Percentiles rank a stretch among this genome's conserved stretches.
phyloP scores from a whole-genome alignment of 257 asterid genomes.

The Jacaranda copaia region DNA sequence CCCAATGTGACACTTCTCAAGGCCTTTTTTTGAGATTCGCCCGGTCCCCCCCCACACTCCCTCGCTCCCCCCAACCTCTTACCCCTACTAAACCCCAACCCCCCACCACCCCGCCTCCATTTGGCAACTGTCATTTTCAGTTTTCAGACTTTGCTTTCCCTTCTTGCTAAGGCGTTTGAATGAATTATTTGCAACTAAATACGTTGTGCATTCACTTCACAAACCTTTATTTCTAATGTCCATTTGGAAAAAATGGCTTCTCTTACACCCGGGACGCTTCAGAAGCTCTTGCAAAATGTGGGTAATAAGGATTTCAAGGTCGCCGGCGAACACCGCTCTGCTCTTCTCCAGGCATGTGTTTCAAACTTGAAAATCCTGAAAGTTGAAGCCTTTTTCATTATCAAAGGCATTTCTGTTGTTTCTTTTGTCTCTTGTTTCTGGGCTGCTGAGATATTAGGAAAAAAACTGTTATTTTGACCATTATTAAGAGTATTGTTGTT shows the following conservation, averaged over 20 bases:
- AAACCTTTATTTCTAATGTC: not conserved
- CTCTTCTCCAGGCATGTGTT: conserved; percentile 79
- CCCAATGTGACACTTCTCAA: conserved; percentile 29
- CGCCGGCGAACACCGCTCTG: conserved; percentile 92
- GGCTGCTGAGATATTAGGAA: not conserved
- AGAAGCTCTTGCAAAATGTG: conserved; percentile 73
- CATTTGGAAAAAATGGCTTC: conserved; percentile 62
- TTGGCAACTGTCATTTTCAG: not conserved
- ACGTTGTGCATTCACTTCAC: not conserved
- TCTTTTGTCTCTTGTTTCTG: not conserved
- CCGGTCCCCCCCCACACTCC: conserved; percentile 11
- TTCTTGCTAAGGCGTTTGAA: not conserved
- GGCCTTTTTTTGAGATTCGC: conserved; percentile 57
- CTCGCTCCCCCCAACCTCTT: too few relatives aligned
- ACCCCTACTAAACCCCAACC: too few relatives aligned
- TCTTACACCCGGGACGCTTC: conserved; percentile 75
- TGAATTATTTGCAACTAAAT: conserved; percentile 9
- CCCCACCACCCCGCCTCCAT: not conserved
- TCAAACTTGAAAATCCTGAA: not conserved
- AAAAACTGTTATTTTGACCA: not conserved
- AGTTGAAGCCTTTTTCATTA: not conserved
- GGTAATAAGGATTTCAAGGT: conserved; percentile 74
- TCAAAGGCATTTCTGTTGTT: not conserved
- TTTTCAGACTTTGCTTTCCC: not conserved
- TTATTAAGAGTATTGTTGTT: not conserved